A percentile compares a stretch with the other conserved stretches of the same genome.
phyloP scores from a whole-genome alignment of 148 eudicot genomes.

The Pharnaceum exiguum region DNA sequence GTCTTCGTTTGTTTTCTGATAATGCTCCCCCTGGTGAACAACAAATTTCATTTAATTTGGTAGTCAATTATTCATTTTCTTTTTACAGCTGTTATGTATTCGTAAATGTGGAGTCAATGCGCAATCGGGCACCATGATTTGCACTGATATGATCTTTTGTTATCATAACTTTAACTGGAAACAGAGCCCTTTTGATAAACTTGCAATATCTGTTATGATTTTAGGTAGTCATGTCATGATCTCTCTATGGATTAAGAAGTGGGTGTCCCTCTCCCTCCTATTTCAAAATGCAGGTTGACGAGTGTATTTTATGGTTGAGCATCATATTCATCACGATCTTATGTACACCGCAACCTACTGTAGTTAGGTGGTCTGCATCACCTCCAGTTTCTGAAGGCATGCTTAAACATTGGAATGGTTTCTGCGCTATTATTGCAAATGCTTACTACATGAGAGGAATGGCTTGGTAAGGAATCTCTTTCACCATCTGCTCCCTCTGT shows the following conservation, averaged over 20 bases:
- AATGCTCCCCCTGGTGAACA: too few relatives aligned
- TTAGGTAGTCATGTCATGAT: background rate
- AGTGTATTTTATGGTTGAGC: slow-evolving; percentile 94
- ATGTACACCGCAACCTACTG: slow-evolving; percentile 93
- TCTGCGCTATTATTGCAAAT: slow-evolving; percentile 90
- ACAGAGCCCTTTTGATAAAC: background rate
- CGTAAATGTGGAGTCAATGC: too few relatives aligned
- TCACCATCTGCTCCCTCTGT: too few relatives aligned
- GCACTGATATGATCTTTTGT: background rate
- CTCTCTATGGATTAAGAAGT: background rate
- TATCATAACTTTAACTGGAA: background rate
- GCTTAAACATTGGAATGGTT: slow-evolving; percentile 80
- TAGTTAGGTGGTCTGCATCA: slow-evolving; percentile 84
- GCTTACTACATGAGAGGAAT: slow-evolving; percentile 90
- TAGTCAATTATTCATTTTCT: too few relatives aligned
- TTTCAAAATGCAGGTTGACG: slow-evolving; percentile 59
- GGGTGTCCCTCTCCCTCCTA: background rate
- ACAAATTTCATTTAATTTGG: too few relatives aligned
- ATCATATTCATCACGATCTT: slow-evolving; percentile 78
- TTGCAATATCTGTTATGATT: background rate
- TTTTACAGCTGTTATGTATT: too few relatives aligned
- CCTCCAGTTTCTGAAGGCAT: slow-evolving; percentile 79
- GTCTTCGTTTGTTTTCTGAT: too few relatives aligned
- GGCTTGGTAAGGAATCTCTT: slow-evolving; percentile 68
- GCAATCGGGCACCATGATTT: too few relatives aligned